These are phyloP conservation scores for Lichtheimia hyalospora DNA, from an alignment of 371 early-diverging fungal species.

Conservation along the genomic window DNA sequence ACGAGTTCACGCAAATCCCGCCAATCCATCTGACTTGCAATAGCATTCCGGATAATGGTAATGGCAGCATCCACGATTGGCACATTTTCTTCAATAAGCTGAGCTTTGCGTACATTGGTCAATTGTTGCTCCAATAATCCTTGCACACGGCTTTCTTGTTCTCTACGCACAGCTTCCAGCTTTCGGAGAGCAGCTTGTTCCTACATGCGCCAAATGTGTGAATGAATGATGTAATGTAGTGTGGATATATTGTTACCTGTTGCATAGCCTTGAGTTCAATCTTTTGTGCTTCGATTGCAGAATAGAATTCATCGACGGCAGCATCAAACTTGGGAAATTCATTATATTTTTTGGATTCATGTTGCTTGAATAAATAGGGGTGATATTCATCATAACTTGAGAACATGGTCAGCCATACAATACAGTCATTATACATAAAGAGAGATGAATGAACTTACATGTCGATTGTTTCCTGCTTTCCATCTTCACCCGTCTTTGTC, in stretches of 20 bases:
- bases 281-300: conserved; percentile 87
- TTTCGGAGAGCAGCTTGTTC: conserved; percentile 84
- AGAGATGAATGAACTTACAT: conserved; percentile 36
- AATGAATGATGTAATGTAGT: too few species aligned
- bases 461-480: conserved; percentile 44
- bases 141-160: conserved; percentile 78
- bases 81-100: conserved; percentile 80
- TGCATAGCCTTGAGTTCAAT: conserved; percentile 66
- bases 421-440: neutral
- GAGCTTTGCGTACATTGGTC: conserved; percentile 70
- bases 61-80: conserved; percentile 87
- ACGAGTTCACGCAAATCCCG: conserved; percentile 86
- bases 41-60: conserved; percentile 78
- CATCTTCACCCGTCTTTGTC: conserved; percentile 35
- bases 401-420: neutral
- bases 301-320: conserved; percentile 92
- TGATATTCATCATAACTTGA: conserved; percentile 85
- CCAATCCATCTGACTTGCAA: conserved; percentile 97
- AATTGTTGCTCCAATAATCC: conserved; percentile 70
- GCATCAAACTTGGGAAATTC: conserved; percentile 77
- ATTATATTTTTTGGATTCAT: conserved; percentile 43
- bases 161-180: conserved; percentile 76
- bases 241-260: conserved; percentile 30
- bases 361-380: conserved; percentile 81
- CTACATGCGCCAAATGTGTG: conserved; percentile 13